Conservation (phyloP, 208 protist genomes). For the Leptomonas seymouri region DNA sequence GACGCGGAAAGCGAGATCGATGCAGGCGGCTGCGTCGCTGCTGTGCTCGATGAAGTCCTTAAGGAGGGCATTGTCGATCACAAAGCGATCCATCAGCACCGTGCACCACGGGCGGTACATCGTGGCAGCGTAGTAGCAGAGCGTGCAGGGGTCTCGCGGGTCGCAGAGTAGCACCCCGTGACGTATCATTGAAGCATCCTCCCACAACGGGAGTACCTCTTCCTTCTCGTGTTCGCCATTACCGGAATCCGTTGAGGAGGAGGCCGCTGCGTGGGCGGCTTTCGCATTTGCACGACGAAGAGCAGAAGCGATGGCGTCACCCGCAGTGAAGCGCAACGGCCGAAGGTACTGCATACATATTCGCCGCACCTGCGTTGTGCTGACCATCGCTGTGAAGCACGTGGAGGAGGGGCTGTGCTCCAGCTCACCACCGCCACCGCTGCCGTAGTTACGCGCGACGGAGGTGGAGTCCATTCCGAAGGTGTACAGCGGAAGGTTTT, state of each 20-base stretch:
- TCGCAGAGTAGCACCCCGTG: constrained; percentile 18
- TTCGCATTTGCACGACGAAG: background rate
- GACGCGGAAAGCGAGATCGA: constrained; percentile 33
- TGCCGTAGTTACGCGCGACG: constrained; percentile 4
- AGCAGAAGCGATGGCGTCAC: constrained; percentile 1
- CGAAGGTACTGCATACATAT: constrained; percentile 14
- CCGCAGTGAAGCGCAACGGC: constrained; percentile 17
- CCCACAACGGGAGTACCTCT: constrained; percentile 9
- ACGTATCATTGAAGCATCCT: constrained; percentile 10
- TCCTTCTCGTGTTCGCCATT: background rate
- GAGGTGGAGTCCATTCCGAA: background rate
- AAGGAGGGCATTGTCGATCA: constrained; percentile 7
- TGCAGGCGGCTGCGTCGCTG: constrained; percentile 5
- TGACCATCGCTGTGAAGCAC: constrained; percentile 12
- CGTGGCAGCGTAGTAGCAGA: constrained; percentile 26
- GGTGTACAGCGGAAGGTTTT: constrained; percentile 13
- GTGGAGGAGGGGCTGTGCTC: constrained; percentile 14
- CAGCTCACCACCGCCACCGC: constrained; percentile 3
- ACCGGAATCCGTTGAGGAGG: background rate
- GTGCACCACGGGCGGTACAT: constrained; percentile 22
- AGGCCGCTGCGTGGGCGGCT: background rate
- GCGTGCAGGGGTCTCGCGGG: constrained; percentile 17
- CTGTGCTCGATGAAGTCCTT: constrained; percentile 13
- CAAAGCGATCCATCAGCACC: constrained; percentile 11
- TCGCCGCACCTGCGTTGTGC: constrained; percentile 13